Evolutionary conservation across 1,284 basidiomycete genomes (phyloP).

Genomic region (Fomitopsis pinicola): DNA sequence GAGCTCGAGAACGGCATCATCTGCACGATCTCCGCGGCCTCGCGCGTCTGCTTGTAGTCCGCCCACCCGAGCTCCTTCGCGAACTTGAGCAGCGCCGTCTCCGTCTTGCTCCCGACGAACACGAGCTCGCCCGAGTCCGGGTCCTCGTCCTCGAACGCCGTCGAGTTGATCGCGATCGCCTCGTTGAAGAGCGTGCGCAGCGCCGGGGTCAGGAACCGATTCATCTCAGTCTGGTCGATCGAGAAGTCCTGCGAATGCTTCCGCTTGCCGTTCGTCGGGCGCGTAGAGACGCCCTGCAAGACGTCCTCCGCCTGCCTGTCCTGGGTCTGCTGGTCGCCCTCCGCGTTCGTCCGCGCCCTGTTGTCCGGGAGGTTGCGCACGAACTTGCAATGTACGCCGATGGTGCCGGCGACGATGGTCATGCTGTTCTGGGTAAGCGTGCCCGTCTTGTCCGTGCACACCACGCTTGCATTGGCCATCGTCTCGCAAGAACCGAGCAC

Average conservation of each 20-base stretch:
- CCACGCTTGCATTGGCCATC: slow-evolving; percentile 96
- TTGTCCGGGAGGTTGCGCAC: slow-evolving; percentile 80
- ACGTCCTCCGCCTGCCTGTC: not conserved
- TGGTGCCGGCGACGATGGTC: slow-evolving; percentile 93
- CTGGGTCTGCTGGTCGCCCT: slow-evolving; percentile 56
- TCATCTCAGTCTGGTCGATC: slow-evolving; percentile 74
- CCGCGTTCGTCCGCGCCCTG: slow-evolving; percentile 71
- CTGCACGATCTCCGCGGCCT: slow-evolving; percentile 70
- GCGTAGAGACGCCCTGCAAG: not conserved
- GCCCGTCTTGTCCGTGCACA: slow-evolving; percentile 96
- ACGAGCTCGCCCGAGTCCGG: slow-evolving; percentile 56
- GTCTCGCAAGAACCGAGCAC: slow-evolving; percentile 96
- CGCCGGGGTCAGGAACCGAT: slow-evolving; percentile 56
- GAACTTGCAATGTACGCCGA: slow-evolving; percentile 94
- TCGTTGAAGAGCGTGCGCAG: slow-evolving; percentile 77
- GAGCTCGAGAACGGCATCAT: slow-evolving; percentile 96
- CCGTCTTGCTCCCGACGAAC: slow-evolving; percentile 96
- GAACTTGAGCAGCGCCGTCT: slow-evolving; percentile 89
- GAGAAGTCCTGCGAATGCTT: slow-evolving; percentile 73
- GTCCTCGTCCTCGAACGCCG: slow-evolving; percentile 88
- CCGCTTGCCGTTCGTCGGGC: slow-evolving; percentile 11
- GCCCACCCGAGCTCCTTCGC: slow-evolving; percentile 86
- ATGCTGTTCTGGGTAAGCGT: slow-evolving; percentile 93
- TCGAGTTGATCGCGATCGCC: slow-evolving; percentile 90
- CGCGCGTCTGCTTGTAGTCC: slow-evolving; percentile 69